Percentiles rank a stretch among this genome's conserved stretches.
phyloP scores from a whole-genome alignment of 2,329 filamentous ascomycete genomes.

The Immersiporthe knoxdaviesiana region DNA sequence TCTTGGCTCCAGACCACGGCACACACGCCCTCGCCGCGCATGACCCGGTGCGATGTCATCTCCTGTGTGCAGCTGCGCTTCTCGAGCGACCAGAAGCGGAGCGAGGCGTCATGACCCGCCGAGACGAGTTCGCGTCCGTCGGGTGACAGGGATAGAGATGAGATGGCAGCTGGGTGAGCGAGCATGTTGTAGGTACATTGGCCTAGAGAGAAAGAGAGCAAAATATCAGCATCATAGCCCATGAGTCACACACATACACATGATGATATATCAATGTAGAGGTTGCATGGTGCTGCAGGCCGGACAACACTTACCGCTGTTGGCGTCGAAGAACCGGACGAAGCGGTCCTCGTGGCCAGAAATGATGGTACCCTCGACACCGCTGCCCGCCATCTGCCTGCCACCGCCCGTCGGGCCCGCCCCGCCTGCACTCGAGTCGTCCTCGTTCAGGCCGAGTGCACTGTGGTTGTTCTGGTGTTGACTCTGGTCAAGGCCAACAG shows the following conservation, averaged over 20 bases:
- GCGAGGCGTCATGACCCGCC: conserved; percentile 90
- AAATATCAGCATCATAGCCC: conserved; percentile 28
- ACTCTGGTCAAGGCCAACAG: conserved; percentile 77
- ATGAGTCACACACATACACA: not conserved
- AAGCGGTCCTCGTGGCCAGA: conserved; percentile 96
- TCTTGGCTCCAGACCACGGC: conserved; percentile 95
- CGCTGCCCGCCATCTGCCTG: conserved; percentile 67
- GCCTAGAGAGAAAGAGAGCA: conserved; percentile 56
- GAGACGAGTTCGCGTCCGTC: conserved; percentile 94
- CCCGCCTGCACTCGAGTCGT: conserved; percentile 66
- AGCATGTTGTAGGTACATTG: conserved; percentile 99
- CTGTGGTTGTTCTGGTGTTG: conserved; percentile 48
- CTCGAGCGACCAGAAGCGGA: conserved; percentile 96
- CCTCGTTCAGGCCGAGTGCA: conserved; percentile 62
- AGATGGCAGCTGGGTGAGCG: conserved; percentile 91
- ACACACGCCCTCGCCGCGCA: conserved; percentile 95
- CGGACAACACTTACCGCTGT: conserved; percentile 86
- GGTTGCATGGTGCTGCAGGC: too few species aligned
- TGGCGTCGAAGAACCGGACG: conserved; percentile 96
- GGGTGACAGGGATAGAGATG: conserved; percentile 86
- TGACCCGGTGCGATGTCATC: conserved; percentile 87
- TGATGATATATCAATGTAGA: too few species aligned
- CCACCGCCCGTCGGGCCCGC: conserved; percentile 80
- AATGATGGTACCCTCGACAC: conserved; percentile 91
- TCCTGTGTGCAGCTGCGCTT: conserved; percentile 95